These are phyloP conservation scores for Lachnum nothofagi DNA, from an alignment of 2,329 filamentous ascomycete species.

Conservation along the genomic window DNA sequence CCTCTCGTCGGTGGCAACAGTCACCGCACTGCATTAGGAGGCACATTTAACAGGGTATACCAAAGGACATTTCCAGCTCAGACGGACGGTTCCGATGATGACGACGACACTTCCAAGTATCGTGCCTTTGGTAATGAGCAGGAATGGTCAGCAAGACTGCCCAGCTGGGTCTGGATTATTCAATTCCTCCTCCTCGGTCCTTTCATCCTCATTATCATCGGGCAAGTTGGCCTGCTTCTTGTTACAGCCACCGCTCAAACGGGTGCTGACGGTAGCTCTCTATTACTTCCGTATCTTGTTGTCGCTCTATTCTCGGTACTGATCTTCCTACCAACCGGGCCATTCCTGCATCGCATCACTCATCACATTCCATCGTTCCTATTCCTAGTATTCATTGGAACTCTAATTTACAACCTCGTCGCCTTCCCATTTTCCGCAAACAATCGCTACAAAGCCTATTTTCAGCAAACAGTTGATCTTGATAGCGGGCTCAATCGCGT, in stretches of 20 bases:
- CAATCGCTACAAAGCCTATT: slow-evolving; percentile 80
- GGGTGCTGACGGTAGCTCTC: slow-evolving; percentile 72
- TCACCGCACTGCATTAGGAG: slow-evolving; percentile 47
- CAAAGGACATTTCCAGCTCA: slow-evolving; percentile 26
- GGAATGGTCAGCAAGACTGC: slow-evolving; percentile 73
- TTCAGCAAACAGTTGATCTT: slow-evolving; percentile 75
- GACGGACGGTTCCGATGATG: slow-evolving; percentile 26
- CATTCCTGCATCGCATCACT: slow-evolving; percentile 81
- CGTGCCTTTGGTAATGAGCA: slow-evolving; percentile 67
- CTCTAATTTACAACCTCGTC: slow-evolving; percentile 76
- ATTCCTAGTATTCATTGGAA: slow-evolving; percentile 65
- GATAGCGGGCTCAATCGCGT: slow-evolving; percentile 66
- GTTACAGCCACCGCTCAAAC: slow-evolving; percentile 74
- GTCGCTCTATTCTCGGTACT: slow-evolving; percentile 65
- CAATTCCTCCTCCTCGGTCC: slow-evolving; percentile 79
- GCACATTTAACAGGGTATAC: slow-evolving; percentile 52
- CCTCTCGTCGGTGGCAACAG: slow-evolving; percentile 46
- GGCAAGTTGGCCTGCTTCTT: slow-evolving; percentile 68
- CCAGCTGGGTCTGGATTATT: slow-evolving; percentile 79
- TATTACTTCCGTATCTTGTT: slow-evolving; percentile 66
- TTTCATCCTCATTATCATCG: slow-evolving; percentile 69
- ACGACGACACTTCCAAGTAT: slow-evolving; percentile 33
- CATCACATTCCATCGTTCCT: slow-evolving; percentile 77
- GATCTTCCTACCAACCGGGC: slow-evolving; percentile 68
- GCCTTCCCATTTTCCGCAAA: slow-evolving; percentile 83